phyloP scores from a whole-genome alignment of 495 filamentous ascomycete genomes.

The Aspergillus bridgeri region DNA sequence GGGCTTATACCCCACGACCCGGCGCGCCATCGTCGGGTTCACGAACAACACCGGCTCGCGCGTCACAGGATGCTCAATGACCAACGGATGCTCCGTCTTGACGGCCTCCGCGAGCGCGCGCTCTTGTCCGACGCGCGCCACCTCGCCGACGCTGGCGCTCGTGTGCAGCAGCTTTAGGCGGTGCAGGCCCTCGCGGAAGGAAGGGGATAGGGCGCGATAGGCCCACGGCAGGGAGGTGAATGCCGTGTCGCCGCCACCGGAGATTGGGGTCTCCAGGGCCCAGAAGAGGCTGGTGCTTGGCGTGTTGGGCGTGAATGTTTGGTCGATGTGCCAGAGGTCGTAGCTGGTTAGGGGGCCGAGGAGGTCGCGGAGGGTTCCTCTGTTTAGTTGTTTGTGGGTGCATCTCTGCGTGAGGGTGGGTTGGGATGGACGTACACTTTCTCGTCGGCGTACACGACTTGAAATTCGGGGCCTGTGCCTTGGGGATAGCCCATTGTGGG shows the following conservation, averaged over 20 bases:
- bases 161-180: conserved; percentile 9
- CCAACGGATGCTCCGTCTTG: conserved; percentile 11
- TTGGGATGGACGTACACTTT: conserved; percentile 3
- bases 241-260: conserved; percentile 10
- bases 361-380: conserved; percentile 9
- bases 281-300: conserved; percentile 10
- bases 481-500: conserved; percentile 14
- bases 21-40: conserved; percentile 13
- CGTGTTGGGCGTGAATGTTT: conserved; percentile 13
- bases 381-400: background rate
- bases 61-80: conserved; percentile 10
- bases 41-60: conserved; percentile 10
- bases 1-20: conserved; percentile 12
- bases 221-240: conserved; percentile 11
- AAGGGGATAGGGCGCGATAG: conserved; percentile 8
- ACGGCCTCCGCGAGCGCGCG: conserved; percentile 13
- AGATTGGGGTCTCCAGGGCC: conserved; percentile 10
- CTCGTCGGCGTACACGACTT: conserved; percentile 12
- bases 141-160: conserved; percentile 11
- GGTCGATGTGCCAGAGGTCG: conserved; percentile 13
- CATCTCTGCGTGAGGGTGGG: background rate
- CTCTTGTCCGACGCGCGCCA: conserved; percentile 11
- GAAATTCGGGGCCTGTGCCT: conserved; percentile 10
- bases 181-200: conserved; percentile 9
- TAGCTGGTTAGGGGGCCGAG: conserved; percentile 14